Percentiles rank a stretch among this genome's conserved stretches.
Conservation (phyloP, 208 protist genomes). For the Trypanosoma cruzi region DNA sequence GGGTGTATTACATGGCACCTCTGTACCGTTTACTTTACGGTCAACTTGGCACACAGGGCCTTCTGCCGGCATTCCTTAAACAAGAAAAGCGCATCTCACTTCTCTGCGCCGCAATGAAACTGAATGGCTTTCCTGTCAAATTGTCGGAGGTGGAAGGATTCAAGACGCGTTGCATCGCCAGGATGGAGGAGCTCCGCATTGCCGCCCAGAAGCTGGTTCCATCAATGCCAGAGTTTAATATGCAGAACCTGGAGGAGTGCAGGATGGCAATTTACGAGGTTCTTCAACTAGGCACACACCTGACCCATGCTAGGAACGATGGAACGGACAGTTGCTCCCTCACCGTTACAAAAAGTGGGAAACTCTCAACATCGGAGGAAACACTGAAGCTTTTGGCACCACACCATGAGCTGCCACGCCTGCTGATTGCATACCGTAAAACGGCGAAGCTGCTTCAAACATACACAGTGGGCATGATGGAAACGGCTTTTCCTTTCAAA, state of each 20-base stretch:
- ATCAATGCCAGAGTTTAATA: slow-evolving; percentile 74
- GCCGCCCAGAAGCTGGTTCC: slow-evolving; percentile 49
- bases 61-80: slow-evolving; percentile 84
- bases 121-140: slow-evolving; percentile 67
- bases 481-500: slow-evolving; percentile 47
- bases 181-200: slow-evolving; percentile 46
- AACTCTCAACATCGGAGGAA: slow-evolving; percentile 90
- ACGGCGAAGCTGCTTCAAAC: slow-evolving; percentile 88
- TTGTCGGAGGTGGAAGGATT: slow-evolving; percentile 65
- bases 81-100: slow-evolving; percentile 85
- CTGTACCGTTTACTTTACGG: slow-evolving; percentile 85
- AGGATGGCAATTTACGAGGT: slow-evolving; percentile 82
- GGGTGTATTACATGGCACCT: slow-evolving; percentile 75
- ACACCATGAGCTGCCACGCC: slow-evolving; percentile 77
- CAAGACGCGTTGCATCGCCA: slow-evolving; percentile 40
- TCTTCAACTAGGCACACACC: slow-evolving; percentile 71
- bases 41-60: slow-evolving; percentile 66
- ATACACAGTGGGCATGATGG: slow-evolving; percentile 89
- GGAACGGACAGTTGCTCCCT: slow-evolving; percentile 25
- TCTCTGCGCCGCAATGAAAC: slow-evolving; percentile 76
- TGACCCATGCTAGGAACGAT: slow-evolving; percentile 27
- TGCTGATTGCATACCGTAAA: slow-evolving; percentile 81
- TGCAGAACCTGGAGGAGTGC: slow-evolving; percentile 86
- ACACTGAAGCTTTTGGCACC: slow-evolving; percentile 64
- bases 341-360: slow-evolving; percentile 79